These are phyloP conservation scores for Periconia sp. DNA, from an alignment of 2,329 filamentous ascomycete genomes.

Conservation along the genomic window DNA sequence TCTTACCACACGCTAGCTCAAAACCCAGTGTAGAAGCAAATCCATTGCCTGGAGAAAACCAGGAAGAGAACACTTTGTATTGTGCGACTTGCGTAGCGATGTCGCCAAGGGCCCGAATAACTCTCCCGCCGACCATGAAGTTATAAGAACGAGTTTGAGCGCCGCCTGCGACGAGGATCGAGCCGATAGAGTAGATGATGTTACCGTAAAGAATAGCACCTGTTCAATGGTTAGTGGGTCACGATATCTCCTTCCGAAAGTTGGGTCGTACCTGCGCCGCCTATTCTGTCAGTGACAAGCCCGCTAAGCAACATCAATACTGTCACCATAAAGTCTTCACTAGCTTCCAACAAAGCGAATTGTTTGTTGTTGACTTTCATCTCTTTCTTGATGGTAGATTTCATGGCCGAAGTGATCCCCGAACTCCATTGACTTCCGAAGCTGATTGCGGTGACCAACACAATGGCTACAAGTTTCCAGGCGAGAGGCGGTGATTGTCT, in stretches of 20 bases:
- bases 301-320: conserved; percentile 58
- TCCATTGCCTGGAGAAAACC: conserved; percentile 63
- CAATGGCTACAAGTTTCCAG: conserved; percentile 47
- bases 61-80: conserved; percentile 66
- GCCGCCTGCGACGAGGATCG: conserved; percentile 56
- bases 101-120: conserved; percentile 36
- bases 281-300: conserved; percentile 59
- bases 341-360: conserved; percentile 61
- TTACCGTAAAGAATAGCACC: conserved; percentile 64
- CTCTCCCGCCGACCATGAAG: neutral
- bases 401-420: conserved; percentile 64
- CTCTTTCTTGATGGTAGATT: conserved; percentile 60
- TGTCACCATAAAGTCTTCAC: conserved; percentile 64
- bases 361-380: conserved; percentile 60
- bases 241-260: conserved; percentile 31
- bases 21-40: conserved; percentile 64
- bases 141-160: neutral
- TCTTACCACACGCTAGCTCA: conserved; percentile 62
- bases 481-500: conserved; percentile 15
- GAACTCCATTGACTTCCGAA: conserved; percentile 63
- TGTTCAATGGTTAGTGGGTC: conserved; percentile 8
- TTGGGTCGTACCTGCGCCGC: conserved; percentile 45
- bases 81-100: conserved; percentile 66
- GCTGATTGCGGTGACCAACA: conserved; percentile 57
- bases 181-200: conserved; percentile 59